Conservation (phyloP, 1,284 basidiomycete genomes). For the Ustilago xerochloae region DNA sequence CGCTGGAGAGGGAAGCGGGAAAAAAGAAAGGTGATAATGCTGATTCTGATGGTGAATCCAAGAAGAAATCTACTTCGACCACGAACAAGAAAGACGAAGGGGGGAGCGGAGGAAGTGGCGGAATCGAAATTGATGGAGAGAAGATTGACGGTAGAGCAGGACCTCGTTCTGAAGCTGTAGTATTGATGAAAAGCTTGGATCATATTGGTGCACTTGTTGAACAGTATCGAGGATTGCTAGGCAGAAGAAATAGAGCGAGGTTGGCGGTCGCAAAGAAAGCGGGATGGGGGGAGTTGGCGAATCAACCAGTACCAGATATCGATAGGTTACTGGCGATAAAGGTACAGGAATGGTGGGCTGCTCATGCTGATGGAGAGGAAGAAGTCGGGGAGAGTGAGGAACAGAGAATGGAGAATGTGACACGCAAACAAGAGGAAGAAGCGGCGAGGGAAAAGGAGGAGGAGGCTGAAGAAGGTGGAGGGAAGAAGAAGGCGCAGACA, state of each 20-base stretch:
- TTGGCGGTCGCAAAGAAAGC: constrained; percentile 31
- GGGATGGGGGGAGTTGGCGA: constrained; percentile 20
- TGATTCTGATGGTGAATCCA: constrained; percentile 10
- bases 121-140: constrained; percentile 49
- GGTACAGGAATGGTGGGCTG: constrained; percentile 34
- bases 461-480: background rate
- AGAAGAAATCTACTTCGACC: constrained; percentile 6
- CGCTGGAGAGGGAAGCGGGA: constrained; percentile 46
- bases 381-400: constrained; percentile 4
- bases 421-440: background rate
- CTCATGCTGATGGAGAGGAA: constrained; percentile 13
- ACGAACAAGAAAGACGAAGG: constrained; percentile 17
- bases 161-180: constrained; percentile 54
- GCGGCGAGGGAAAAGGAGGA: constrained; percentile 7
- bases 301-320: constrained; percentile 27
- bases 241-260: constrained; percentile 40
- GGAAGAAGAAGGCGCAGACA: constrained; percentile 19
- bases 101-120: constrained; percentile 6
- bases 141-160: constrained; percentile 56
- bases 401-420: background rate
- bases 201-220: constrained; percentile 39
- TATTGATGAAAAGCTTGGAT: constrained; percentile 50
- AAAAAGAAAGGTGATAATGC: constrained; percentile 9
- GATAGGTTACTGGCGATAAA: constrained; percentile 30
- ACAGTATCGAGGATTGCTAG: constrained; percentile 36